phyloP scores from a whole-genome alignment of 371 early-diverging fungal genomes.

The Lichtheimia corymbifera region DNA sequence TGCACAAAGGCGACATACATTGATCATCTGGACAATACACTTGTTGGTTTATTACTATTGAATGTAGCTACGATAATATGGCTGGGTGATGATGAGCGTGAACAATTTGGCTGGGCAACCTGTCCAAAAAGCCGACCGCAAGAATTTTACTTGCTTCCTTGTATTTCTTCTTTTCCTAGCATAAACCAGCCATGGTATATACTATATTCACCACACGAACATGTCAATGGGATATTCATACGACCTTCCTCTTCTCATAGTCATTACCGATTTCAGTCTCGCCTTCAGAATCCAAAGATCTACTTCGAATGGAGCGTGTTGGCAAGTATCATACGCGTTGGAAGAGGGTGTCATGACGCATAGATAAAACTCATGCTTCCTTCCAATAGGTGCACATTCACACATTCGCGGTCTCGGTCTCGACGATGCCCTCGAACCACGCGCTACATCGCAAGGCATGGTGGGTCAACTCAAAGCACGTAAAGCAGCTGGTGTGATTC shows the following conservation, averaged over 20 bases:
- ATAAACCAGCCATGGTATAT: too few species aligned
- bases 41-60: too few species aligned
- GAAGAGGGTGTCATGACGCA: neutral
- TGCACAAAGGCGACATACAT: too few species aligned
- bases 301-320: slow-evolving; percentile 69
- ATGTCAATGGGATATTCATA: too few species aligned
- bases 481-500: slow-evolving; percentile 94
- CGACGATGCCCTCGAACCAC: slow-evolving; percentile 90
- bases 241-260: slow-evolving; percentile 12
- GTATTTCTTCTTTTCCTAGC: too few species aligned
- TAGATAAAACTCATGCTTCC: neutral
- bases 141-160: too few species aligned
- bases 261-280: slow-evolving; percentile 43
- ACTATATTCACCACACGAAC: too few species aligned
- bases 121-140: too few species aligned
- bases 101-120: too few species aligned
- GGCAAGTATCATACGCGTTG: slow-evolving; percentile 36
- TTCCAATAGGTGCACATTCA: slow-evolving; percentile 88
- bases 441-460: slow-evolving; percentile 92
- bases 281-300: slow-evolving; percentile 56
- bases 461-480: slow-evolving; percentile 96
- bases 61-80: too few species aligned
- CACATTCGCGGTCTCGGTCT: slow-evolving; percentile 92
- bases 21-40: too few species aligned
- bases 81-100: too few species aligned